Base-by-base conservation (phyloP, 306 rosid species). In the Castanea mollissima region DNA sequence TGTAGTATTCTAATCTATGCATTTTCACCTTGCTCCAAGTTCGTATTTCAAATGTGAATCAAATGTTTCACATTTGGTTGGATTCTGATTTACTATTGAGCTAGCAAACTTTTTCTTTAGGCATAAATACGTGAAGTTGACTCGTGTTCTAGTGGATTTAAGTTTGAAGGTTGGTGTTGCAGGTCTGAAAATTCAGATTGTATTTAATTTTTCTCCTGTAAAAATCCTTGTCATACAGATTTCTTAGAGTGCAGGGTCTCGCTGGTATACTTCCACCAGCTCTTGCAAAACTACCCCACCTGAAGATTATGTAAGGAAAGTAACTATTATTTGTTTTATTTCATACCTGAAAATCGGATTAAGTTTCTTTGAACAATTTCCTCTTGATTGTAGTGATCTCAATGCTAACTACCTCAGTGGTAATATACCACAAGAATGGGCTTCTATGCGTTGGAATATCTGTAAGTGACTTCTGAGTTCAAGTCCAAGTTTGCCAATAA, bases 231-330 rank as follows among this genome's bases (percentile, higher is more conserved):
- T 49, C 0, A 72, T 21, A 23, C 62, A 72, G 76, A 5, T 7
- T 7, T 18, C 44, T 23, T 52, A 25, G 4, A 16, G 62, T 4
- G 35, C 82, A 84, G 70, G 84, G 68, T 59, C 87, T 84, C 6
- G 74, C 74, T 16, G 87, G 87, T n/a, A 78, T 80, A 69, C 82
- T 80, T 65, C 82, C 87, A 31, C 34, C 74, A 41, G 27, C 87
- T 1, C 46, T 77, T 9, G 79, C 14, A 27, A 80, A 84, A 73
- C 72, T 84, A 35, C 79, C 69, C 35, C 58, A 73, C 79, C 76
- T 80, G 5, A 80, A 46, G 59, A 6, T 18, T 18, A 51, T 80
- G 38, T 76, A 84, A 60, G 84, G 10, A 73, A 34, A 74, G 51
- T 3, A n/a, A 25, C 21, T 15, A 18, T 32, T 23, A 55, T 44